Percentiles rank a stretch among this genome's conserved stretches.
phyloP scores from a whole-genome alignment of 139 green algal species.

The Raphidocelis subcapitata region DNA sequence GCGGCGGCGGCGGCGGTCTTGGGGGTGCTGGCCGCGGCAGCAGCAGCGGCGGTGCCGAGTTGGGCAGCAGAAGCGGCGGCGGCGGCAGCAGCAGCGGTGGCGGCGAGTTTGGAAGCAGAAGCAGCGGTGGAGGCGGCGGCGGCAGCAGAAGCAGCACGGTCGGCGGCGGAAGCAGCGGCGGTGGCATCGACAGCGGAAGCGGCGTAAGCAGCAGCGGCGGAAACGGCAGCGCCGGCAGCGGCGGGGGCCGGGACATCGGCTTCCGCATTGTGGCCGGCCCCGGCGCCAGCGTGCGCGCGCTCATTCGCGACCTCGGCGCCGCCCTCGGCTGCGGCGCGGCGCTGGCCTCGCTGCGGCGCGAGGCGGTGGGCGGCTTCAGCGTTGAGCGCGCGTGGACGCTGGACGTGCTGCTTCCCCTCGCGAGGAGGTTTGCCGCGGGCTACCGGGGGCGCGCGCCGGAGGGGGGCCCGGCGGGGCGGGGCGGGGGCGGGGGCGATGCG shows the following conservation, averaged over 20 bases:
- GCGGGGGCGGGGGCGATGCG: too few relatives aligned
- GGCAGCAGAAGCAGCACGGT: not conserved
- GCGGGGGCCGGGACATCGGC: not conserved
- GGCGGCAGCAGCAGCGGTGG: not conserved
- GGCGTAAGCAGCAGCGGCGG: too few relatives aligned
- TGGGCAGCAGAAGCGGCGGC: not conserved
- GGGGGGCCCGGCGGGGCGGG: too few relatives aligned
- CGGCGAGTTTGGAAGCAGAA: not conserved
- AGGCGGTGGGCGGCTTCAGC: conserved; percentile 33
- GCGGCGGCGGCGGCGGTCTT: too few relatives aligned
- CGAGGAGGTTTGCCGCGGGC: conserved; percentile 22
- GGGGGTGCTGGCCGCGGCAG: not conserved
- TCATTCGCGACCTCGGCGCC: conserved; percentile 38
- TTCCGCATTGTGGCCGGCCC: conserved; percentile 13
- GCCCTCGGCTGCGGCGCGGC: conserved; percentile 36
- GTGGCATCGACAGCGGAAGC: not conserved
- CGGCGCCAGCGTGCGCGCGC: conserved; percentile 26
- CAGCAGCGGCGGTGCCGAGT: not conserved
- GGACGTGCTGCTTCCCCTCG: conserved; percentile 47
- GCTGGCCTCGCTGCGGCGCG: conserved; percentile 34
- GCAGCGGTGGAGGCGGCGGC: not conserved
- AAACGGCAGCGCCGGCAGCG: too few relatives aligned
- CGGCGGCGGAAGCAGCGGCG: not conserved
- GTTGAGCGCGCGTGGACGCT: conserved; percentile 50
- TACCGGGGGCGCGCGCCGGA: too few relatives aligned